Evolutionary conservation across 306 rosid species (phyloP).

Genomic region (Potentilla sterilis): DNA sequence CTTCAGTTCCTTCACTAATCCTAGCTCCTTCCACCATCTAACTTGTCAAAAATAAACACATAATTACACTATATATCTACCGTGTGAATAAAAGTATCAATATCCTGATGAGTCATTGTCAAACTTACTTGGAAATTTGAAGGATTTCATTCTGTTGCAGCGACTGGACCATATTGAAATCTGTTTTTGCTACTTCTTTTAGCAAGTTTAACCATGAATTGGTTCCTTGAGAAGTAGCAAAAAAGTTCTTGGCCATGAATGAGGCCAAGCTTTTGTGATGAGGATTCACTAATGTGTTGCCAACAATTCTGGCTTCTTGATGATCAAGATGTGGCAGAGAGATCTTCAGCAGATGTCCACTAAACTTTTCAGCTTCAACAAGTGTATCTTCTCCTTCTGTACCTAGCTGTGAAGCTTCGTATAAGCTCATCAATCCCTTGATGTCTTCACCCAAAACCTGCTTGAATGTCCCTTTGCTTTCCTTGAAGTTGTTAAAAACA

Average conservation of each 20-base stretch:
- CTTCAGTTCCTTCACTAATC: conserved; percentile 44
- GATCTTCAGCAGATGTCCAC: conserved; percentile 11
- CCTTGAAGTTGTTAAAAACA: conserved; percentile 27
- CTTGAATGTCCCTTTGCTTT: conserved; percentile 20
- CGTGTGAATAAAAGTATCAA: neutral
- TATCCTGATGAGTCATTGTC: neutral
- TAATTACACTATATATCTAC: neutral
- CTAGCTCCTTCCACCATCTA: conserved; percentile 69
- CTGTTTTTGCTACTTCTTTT: conserved; percentile 42
- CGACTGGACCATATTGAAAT: conserved; percentile 34
- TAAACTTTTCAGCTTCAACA: conserved; percentile 32
- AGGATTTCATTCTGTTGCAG: conserved; percentile 38
- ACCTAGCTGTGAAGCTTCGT: conserved; percentile 40
- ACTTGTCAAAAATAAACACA: neutral
- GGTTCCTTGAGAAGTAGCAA: conserved; percentile 2
- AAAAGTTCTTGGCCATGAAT: conserved; percentile 40
- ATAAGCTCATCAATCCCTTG: conserved; percentile 31
- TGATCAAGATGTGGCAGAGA: neutral
- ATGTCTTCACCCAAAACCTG: conserved; percentile 11
- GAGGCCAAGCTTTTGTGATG: conserved; percentile 51
- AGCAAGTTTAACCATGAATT: conserved; percentile 41
- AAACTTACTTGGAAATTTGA: conserved; percentile 41
- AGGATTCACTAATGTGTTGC: conserved; percentile 45
- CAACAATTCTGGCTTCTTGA: conserved; percentile 19
- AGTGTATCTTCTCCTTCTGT: conserved; percentile 28